These are phyloP conservation scores for Kodamaea derodonti DNA, from an alignment of 1,139 yeast species.

Conservation along the genomic window DNA sequence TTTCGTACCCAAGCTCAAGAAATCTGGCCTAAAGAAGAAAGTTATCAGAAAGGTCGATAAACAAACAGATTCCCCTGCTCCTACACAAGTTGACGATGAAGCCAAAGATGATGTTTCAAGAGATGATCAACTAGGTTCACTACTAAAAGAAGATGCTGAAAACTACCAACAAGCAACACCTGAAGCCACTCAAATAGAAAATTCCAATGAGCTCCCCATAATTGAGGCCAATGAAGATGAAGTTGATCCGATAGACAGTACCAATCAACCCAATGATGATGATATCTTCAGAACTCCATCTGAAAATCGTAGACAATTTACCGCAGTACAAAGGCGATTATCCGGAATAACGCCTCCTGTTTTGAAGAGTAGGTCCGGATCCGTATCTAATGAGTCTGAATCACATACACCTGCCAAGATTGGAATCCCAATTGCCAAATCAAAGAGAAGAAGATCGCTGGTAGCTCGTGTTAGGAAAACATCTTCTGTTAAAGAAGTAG, in stretches of 20 bases:
- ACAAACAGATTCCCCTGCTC: constrained; percentile 18
- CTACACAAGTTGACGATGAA: constrained; percentile 18
- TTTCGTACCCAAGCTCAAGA: constrained; percentile 39
- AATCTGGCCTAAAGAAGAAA: constrained; percentile 22
- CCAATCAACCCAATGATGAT: constrained; percentile 16
- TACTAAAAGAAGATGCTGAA: constrained; percentile 5
- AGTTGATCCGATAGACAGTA: constrained; percentile 30
- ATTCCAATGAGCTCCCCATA: not conserved
- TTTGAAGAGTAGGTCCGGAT: constrained; percentile 27
- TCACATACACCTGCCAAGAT: constrained; percentile 30
- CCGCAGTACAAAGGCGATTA: constrained; percentile 32
- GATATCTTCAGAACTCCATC: constrained; percentile 31
- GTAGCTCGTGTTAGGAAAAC: constrained; percentile 4
- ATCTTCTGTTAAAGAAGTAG: constrained; percentile 6
- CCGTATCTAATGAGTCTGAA: constrained; percentile 19
- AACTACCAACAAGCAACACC: constrained; percentile 9
- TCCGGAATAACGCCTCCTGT: constrained; percentile 32
- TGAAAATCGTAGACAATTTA: constrained; percentile 21
- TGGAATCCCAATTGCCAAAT: constrained; percentile 33
- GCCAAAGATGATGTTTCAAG: constrained; percentile 1
- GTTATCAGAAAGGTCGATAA: constrained; percentile 20
- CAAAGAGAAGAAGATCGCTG: constrained; percentile 29
- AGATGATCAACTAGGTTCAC: constrained; percentile 4
- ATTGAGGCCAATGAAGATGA: constrained; percentile 13
- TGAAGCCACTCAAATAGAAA: constrained; percentile 7